These are phyloP conservation scores for Termitomyces sp. DNA, from an alignment of 768 basidiomycete species.

Conservation along the genomic window DNA sequence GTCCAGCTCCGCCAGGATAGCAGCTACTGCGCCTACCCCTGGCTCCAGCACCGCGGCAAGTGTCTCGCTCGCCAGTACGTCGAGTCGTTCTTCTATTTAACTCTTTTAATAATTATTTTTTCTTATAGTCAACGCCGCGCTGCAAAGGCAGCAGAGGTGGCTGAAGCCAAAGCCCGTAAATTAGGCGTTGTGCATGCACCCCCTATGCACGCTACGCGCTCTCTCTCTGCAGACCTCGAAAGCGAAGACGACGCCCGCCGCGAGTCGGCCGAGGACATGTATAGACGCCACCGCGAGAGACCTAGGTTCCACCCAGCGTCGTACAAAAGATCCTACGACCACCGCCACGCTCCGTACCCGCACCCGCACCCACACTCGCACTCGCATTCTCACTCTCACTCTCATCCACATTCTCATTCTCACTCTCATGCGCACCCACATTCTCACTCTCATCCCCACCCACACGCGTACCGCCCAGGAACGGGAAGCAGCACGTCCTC, in stretches of 20 bases:
- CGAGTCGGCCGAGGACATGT: not conserved
- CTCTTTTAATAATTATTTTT: conserved; percentile 5
- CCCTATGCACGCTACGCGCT: not conserved
- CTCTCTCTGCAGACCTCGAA: not conserved
- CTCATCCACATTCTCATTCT: not conserved
- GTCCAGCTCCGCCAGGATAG: conserved; percentile 77
- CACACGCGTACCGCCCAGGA: not conserved
- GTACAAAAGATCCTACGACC: not conserved
- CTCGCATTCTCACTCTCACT: not conserved
- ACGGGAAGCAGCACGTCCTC: not conserved
- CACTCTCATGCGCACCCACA: too few species aligned
- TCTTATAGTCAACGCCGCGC: conserved; percentile 46
- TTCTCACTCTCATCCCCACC: not conserved
- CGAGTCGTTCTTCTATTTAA: not conserved
- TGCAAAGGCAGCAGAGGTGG: conserved; percentile 50
- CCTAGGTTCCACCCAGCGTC: not conserved
- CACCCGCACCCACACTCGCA: not conserved
- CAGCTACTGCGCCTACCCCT: conserved; percentile 64
- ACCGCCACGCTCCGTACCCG: not conserved
- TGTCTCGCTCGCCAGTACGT: conserved; percentile 60
- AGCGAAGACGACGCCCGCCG: not conserved
- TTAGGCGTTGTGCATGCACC: not conserved
- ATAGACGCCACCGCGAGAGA: not conserved
- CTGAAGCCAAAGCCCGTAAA: conserved; percentile 35
- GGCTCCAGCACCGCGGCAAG: not conserved